A percentile compares a stretch with the other conserved stretches of the same genome.
These are phyloP conservation scores for Fraxinus albicans DNA, from an alignment of 305 asterid genomes.

Conservation along the genomic window DNA sequence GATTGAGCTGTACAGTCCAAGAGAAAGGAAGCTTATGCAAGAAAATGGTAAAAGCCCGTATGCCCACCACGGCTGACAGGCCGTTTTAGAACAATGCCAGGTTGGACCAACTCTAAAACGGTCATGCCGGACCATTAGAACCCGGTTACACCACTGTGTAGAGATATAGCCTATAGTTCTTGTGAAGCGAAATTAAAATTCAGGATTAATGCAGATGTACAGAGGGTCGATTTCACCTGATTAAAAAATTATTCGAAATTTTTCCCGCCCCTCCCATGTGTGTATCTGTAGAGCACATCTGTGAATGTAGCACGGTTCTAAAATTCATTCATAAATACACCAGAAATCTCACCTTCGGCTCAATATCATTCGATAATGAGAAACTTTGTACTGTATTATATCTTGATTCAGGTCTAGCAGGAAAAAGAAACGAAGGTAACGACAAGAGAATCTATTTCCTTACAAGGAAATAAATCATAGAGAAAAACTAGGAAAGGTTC, in stretches of 20 bases:
- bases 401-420: neutral
- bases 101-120: neutral
- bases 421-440: neutral
- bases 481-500: conserved; percentile 3
- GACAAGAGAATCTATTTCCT: conserved; percentile 26
- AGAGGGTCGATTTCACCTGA: too few species aligned
- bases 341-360: neutral
- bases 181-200: neutral
- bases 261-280: too few species aligned
- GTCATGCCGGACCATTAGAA: neutral
- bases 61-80: neutral
- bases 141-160: neutral
- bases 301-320: too few species aligned
- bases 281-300: too few species aligned
- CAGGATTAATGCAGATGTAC: too few species aligned
- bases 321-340: neutral
- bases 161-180: neutral
- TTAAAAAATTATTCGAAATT: too few species aligned
- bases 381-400: neutral
- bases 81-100: neutral
- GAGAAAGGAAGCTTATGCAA: neutral
- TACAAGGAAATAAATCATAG: conserved; percentile 17
- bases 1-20: neutral
- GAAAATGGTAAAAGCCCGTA: neutral
- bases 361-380: neutral